phyloP scores from a whole-genome alignment of 2,329 filamentous ascomycete genomes.

The Fusarium redolens region DNA sequence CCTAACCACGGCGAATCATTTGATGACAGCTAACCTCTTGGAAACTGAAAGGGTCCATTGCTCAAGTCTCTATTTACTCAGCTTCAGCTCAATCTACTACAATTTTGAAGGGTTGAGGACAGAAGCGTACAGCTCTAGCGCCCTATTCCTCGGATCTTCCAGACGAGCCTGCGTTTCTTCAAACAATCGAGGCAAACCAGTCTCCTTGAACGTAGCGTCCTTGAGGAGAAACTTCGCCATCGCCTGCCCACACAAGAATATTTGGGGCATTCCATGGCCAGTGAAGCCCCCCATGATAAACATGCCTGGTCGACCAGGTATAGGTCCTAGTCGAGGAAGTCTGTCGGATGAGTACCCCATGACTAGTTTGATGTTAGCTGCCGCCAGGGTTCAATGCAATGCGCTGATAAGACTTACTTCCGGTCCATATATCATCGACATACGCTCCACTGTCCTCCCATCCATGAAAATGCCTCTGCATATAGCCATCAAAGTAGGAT shows the following conservation, averaged over 20 bases:
- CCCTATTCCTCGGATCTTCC: neutral
- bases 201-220: accelerated
- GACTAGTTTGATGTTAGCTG: neutral
- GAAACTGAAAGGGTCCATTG: too few relatives aligned
- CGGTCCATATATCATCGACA: neutral
- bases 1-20: too few relatives aligned
- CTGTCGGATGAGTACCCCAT: neutral
- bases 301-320: neutral
- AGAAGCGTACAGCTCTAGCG: neutral
- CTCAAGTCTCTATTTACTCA: too few relatives aligned
- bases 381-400: accelerated
- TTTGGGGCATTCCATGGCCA: neutral
- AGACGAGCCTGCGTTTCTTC: neutral
- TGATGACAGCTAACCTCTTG: too few relatives aligned
- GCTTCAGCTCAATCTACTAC: neutral
- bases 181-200: neutral
- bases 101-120: neutral
- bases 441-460: neutral
- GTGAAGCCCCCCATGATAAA: neutral
- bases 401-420: accelerated
- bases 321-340: neutral
- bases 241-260: neutral
- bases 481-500: neutral
- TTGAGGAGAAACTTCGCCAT: neutral
- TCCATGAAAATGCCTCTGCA: neutral